These are phyloP conservation scores for Colletotrichum karsti DNA, from an alignment of 2,329 filamentous ascomycete genomes.

Conservation along the genomic window DNA sequence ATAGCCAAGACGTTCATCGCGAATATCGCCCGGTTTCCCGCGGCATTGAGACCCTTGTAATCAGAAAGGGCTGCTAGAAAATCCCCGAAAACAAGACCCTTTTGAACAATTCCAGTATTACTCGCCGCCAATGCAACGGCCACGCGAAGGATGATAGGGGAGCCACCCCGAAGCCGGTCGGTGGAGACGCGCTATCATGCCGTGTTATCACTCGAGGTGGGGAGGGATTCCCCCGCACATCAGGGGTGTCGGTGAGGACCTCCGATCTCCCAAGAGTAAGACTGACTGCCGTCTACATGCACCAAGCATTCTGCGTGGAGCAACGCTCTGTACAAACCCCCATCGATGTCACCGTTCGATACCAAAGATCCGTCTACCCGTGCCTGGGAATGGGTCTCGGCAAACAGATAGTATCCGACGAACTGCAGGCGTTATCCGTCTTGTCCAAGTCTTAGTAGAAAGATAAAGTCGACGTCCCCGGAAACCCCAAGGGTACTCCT, in stretches of 20 bases:
- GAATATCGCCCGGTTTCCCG: background rate
- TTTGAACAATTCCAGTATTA: background rate
- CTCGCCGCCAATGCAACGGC: background rate
- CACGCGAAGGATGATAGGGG: slow-evolving; percentile 10
- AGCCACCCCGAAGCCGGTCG: slow-evolving; percentile 18
- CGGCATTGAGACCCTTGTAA: background rate
- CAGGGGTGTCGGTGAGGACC: slow-evolving; percentile 29
- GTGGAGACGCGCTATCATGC: slow-evolving; percentile 20
- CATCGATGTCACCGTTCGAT: slow-evolving; percentile 3
- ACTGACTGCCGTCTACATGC: background rate
- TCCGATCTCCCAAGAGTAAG: slow-evolving; percentile 16
- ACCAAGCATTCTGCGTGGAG: background rate
- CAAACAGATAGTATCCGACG: background rate
- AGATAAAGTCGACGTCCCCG: slow-evolving; percentile 17
- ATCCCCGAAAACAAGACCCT: background rate
- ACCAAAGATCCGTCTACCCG: background rate
- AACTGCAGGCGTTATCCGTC: background rate
- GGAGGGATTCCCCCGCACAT: slow-evolving; percentile 16
- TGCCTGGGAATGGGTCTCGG: slow-evolving; percentile 5
- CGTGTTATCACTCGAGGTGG: background rate
- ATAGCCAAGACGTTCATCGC: background rate
- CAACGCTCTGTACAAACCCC: background rate
- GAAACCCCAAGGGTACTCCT: too few relatives aligned
- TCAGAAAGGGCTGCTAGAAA: background rate
- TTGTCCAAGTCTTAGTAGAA: background rate